Percentiles rank a stretch among this genome's conserved stretches.
These are phyloP conservation scores for Ajuga chamaepitys DNA, from an alignment of 257 asterid genomes.

Conservation along the genomic window DNA sequence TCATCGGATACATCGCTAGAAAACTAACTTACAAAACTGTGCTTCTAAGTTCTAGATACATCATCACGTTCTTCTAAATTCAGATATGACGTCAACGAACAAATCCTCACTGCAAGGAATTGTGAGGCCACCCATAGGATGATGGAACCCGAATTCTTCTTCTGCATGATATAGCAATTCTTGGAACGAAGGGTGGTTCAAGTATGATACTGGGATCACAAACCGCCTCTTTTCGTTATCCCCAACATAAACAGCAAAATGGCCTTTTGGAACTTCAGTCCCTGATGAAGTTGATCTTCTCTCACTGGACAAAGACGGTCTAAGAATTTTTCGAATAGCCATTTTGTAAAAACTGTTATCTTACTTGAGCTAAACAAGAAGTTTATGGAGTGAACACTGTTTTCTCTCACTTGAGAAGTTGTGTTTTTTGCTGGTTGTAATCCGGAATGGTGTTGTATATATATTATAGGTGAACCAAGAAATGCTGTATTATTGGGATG, in stretches of 20 bases:
- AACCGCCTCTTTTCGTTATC: background rate
- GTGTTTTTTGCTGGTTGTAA: background rate
- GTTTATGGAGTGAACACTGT: background rate
- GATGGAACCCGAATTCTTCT: conserved; percentile 13
- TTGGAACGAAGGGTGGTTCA: background rate
- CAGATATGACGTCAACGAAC: conserved; percentile 24
- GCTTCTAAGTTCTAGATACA: background rate
- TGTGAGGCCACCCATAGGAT: conserved; percentile 35
- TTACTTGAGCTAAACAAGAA: no score
- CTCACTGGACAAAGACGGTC: background rate
- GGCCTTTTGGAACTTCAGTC: conserved; percentile 13
- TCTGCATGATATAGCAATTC: background rate
- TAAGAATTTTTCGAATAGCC: conserved; percentile 12
- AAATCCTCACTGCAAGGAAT: conserved; percentile 38
- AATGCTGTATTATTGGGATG: no score
- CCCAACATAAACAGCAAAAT: conserved; percentile 7
- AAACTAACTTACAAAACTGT: background rate
- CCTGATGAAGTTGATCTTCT: background rate
- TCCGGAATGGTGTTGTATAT: background rate
- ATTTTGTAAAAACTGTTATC: background rate
- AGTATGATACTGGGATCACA: conserved; percentile 3
- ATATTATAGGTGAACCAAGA: no score
- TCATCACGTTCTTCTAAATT: background rate
- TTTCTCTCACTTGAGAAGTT: background rate
- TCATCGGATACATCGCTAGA: no score